Conservation (phyloP, 2,329 filamentous ascomycete genomes). For the Dryadomyces sulphureus region DNA sequence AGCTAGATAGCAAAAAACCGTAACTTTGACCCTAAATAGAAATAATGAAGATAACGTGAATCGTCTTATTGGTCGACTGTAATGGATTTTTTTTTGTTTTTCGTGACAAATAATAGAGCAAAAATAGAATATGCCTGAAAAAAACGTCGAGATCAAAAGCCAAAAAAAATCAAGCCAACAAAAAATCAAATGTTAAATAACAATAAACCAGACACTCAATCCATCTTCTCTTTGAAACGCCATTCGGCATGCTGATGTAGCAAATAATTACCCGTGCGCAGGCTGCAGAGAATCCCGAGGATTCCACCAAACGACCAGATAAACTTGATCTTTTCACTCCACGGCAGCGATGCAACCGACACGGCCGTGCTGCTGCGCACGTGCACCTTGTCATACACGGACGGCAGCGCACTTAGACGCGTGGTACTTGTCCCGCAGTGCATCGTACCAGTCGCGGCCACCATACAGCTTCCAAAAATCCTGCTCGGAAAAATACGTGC, state of each 20-base stretch:
- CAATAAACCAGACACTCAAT: no score
- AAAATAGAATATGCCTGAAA: no score
- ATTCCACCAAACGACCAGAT: slow-evolving; percentile 41
- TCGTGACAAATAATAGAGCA: no score
- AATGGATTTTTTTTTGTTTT: no score
- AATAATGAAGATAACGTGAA: no score
- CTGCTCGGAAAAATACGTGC: slow-evolving; percentile 60
- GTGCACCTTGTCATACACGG: slow-evolving; percentile 55
- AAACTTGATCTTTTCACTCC: slow-evolving; percentile 27
- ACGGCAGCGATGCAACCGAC: slow-evolving; percentile 10
- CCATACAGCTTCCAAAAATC: slow-evolving; percentile 55
- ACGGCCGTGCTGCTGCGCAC: background rate
- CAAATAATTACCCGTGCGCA: slow-evolving; percentile 38
- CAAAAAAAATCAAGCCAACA: no score
- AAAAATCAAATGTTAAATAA: no score
- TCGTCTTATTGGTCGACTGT: no score
- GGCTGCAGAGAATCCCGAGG: slow-evolving; percentile 43
- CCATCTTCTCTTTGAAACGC: slow-evolving; percentile 22
- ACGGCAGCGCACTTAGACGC: slow-evolving; percentile 42
- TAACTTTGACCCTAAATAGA: no score
- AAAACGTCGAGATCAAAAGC: no score
- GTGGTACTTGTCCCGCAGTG: slow-evolving; percentile 43
- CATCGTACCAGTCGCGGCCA: slow-evolving; percentile 43
- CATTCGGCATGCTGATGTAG: slow-evolving; percentile 37
- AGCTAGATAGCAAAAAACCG: no score